Conservation (phyloP, 805 yeast genomes). For the Sporopachydermia lactativora region DNA sequence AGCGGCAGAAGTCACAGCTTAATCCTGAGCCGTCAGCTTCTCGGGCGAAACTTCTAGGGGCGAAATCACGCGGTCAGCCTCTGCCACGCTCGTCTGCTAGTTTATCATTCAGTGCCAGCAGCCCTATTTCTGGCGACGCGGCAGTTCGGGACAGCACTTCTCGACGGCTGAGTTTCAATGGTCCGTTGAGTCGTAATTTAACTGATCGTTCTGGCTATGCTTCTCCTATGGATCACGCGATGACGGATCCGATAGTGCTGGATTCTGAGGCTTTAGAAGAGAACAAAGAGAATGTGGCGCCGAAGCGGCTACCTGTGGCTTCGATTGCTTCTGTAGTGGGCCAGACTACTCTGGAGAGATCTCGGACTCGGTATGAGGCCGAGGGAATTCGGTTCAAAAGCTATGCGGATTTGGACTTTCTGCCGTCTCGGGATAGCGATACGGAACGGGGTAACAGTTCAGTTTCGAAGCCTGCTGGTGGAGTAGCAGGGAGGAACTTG, state of each 20-base stretch:
- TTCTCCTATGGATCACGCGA: not conserved
- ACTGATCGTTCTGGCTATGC: not conserved
- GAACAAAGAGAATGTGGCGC: not conserved
- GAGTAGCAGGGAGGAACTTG: too few species aligned
- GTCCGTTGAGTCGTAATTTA: not conserved
- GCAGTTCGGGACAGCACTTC: not conserved
- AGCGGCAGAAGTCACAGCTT: not conserved
- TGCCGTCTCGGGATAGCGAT: not conserved
- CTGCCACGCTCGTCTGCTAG: not conserved
- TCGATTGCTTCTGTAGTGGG: not conserved
- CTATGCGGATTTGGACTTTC: conserved; percentile 1
- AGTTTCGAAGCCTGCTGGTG: too few species aligned
- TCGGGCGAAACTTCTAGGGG: too few species aligned
- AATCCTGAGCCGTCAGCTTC: not conserved
- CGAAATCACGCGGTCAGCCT: too few species aligned
- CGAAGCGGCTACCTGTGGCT: not conserved
- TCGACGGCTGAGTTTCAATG: not conserved
- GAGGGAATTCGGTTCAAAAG: not conserved
- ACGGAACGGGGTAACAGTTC: too few species aligned
- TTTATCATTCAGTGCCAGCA: conserved; percentile 1
- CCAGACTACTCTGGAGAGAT: not conserved
- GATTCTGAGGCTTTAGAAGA: not conserved
- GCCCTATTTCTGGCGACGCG: not conserved
- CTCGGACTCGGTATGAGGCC: not conserved
- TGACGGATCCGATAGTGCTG: not conserved